phyloP scores from a whole-genome alignment of 768 basidiomycete species.

The Auricularia sp. region DNA sequence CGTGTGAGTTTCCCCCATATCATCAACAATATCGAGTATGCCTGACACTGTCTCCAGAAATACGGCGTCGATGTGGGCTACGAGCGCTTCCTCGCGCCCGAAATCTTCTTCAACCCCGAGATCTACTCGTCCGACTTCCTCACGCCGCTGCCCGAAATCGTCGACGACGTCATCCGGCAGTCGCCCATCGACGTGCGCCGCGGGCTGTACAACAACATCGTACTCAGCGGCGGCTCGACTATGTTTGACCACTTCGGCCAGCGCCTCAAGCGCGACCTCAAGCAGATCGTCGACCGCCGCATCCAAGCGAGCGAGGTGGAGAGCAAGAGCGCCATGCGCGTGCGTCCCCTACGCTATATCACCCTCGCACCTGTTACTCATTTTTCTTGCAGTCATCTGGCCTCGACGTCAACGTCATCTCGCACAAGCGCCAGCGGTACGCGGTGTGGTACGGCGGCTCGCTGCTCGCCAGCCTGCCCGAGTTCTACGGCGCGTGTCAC shows the following conservation, averaged over 20 bases:
- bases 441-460: slow-evolving; percentile 99
- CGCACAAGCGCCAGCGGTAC: slow-evolving; percentile 94
- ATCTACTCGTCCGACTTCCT: slow-evolving; percentile 97
- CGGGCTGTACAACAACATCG: slow-evolving; percentile 98
- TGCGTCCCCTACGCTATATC: slow-evolving; percentile 24
- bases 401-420: slow-evolving; percentile 96
- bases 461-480: slow-evolving; percentile 85
- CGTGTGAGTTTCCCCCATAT: slow-evolving; percentile 42
- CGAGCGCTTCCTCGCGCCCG: slow-evolving; percentile 97
- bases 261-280: slow-evolving; percentile 89
- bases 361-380: background rate
- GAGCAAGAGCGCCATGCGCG: slow-evolving; percentile 69
- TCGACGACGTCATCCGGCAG: slow-evolving; percentile 90
- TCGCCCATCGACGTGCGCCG: slow-evolving; percentile 96
- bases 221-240: slow-evolving; percentile 92
- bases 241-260: slow-evolving; percentile 99
- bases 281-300: slow-evolving; percentile 85
- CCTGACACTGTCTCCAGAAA: slow-evolving; percentile 44
- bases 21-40: background rate
- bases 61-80: slow-evolving; percentile 92
- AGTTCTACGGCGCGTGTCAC: slow-evolving; percentile 91
- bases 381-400: slow-evolving; percentile 67
- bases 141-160: slow-evolving; percentile 91
- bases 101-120: slow-evolving; percentile 99
- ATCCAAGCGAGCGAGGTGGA: slow-evolving; percentile 66